Conservation (phyloP, 345 rosid genomes). For the Turnera subulata region DNA sequence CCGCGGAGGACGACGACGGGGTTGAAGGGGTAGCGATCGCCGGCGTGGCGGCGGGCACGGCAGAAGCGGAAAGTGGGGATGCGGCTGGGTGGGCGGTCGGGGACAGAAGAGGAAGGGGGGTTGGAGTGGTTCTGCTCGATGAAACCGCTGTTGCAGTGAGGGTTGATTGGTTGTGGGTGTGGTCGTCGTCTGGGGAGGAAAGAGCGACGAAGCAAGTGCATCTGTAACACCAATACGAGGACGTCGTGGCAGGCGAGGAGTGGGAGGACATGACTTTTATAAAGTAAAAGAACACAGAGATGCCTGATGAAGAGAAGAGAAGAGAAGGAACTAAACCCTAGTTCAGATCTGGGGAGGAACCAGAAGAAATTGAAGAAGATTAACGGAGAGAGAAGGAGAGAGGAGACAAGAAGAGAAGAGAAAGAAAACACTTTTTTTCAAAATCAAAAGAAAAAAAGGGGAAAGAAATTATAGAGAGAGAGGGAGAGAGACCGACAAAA, state of each 20-base stretch:
- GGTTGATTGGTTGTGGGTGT: slow-evolving; percentile 31
- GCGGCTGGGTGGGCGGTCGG: slow-evolving; percentile 17
- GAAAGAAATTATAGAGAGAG: too few relatives aligned
- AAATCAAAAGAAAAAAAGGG: too few relatives aligned
- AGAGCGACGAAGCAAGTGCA: slow-evolving; percentile 53
- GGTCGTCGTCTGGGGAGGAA: slow-evolving; percentile 12
- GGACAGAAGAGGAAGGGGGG: not conserved
- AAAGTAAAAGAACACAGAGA: too few relatives aligned
- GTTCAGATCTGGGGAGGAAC: too few relatives aligned
- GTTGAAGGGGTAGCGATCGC: slow-evolving; percentile 50
- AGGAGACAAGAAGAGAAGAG: too few relatives aligned
- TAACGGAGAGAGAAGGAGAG: too few relatives aligned
- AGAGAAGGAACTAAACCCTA: too few relatives aligned
- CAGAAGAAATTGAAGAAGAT: too few relatives aligned
- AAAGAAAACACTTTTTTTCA: too few relatives aligned
- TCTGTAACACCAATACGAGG: slow-evolving; percentile 72
- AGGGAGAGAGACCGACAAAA: too few relatives aligned
- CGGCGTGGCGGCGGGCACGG: slow-evolving; percentile 33
- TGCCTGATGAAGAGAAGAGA: too few relatives aligned
- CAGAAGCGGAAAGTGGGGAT: slow-evolving; percentile 17
- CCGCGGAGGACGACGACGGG: slow-evolving; percentile 74
- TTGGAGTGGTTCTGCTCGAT: slow-evolving; percentile 36
- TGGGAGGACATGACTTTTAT: too few relatives aligned
- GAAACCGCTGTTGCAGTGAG: slow-evolving; percentile 63
- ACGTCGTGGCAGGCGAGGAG: not conserved